Percentiles rank a stretch among this genome's conserved stretches.
phyloP scores from a whole-genome alignment of 768 basidiomycete genomes.

The Dioszegia aurantiaca region DNA sequence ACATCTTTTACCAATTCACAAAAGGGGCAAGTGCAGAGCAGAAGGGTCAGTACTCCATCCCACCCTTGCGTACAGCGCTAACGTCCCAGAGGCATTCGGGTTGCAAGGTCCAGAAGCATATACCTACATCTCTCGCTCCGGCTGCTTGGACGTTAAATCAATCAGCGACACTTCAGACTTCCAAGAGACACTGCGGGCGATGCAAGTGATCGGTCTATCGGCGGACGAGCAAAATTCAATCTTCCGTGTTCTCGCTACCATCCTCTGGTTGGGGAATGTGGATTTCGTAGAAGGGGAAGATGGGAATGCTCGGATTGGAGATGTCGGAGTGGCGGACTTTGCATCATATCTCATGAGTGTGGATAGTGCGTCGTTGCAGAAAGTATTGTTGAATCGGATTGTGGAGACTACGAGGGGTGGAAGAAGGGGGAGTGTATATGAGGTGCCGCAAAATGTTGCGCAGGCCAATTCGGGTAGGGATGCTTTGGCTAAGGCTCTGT shows the following conservation, averaged over 20 bases:
- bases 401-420: slow-evolving; percentile 93
- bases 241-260: slow-evolving; percentile 82
- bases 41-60: slow-evolving; percentile 59
- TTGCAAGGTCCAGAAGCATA: slow-evolving; percentile 95
- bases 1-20: slow-evolving; percentile 99
- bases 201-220: slow-evolving; percentile 86
- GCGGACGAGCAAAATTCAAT: slow-evolving; percentile 84
- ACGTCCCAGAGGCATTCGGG: slow-evolving; percentile 75
- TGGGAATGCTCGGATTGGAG: slow-evolving; percentile 76
- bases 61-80: slow-evolving; percentile 6
- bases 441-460: slow-evolving; percentile 84
- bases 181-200: slow-evolving; percentile 86
- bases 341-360: slow-evolving; percentile 90
- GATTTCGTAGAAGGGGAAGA: slow-evolving; percentile 84
- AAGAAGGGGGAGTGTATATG: slow-evolving; percentile 80
- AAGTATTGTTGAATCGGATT: slow-evolving; percentile 76
- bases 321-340: slow-evolving; percentile 88
- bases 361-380: slow-evolving; percentile 73
- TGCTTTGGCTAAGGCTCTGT: slow-evolving; percentile 86
- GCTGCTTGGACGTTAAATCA: slow-evolving; percentile 83
- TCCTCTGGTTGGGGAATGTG: slow-evolving; percentile 96
- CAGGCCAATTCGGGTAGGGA: slow-evolving; percentile 86
- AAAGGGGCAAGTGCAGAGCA: slow-evolving; percentile 87
- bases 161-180: slow-evolving; percentile 89
- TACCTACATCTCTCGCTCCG: slow-evolving; percentile 85